These are phyloP conservation scores for Penicillium crustosum DNA, from an alignment of 2,329 filamentous ascomycete genomes.

Conservation along the genomic window DNA sequence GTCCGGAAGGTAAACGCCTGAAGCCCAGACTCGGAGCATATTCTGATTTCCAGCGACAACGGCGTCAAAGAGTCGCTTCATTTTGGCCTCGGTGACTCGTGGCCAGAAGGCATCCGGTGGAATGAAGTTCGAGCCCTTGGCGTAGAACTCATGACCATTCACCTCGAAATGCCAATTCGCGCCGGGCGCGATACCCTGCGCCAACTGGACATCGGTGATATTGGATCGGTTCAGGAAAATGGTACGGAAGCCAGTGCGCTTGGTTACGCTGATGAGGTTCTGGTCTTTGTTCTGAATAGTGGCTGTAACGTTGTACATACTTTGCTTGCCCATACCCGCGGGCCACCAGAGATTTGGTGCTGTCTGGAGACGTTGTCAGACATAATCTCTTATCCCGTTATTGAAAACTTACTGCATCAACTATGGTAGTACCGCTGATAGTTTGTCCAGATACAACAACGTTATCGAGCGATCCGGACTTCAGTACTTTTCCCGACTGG, in stretches of 20 bases:
- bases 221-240: conserved; percentile 59
- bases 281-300: conserved; percentile 43
- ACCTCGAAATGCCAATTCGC: conserved; percentile 66
- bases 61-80: conserved; percentile 55
- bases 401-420: conserved; percentile 35
- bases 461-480: conserved; percentile 41
- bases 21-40: conserved; percentile 64
- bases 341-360: conserved; percentile 60
- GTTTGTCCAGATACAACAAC: conserved; percentile 44
- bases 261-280: conserved; percentile 49
- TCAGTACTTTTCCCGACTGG: conserved; percentile 41
- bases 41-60: conserved; percentile 61
- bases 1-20: conserved; percentile 60
- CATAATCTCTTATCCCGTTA: too few species aligned
- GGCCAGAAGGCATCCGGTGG: conserved; percentile 65
- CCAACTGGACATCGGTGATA: conserved; percentile 55
- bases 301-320: conserved; percentile 57
- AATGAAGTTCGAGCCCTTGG: conserved; percentile 64
- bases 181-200: conserved; percentile 56
- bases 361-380: too few species aligned
- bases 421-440: conserved; percentile 51
- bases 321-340: conserved; percentile 56
- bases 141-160: conserved; percentile 64
- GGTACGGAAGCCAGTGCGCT: conserved; percentile 61
- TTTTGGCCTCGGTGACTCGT: conserved; percentile 54